phyloP scores from a whole-genome alignment of 208 protist genomes.

The Acanthamoeba healyi region DNA sequence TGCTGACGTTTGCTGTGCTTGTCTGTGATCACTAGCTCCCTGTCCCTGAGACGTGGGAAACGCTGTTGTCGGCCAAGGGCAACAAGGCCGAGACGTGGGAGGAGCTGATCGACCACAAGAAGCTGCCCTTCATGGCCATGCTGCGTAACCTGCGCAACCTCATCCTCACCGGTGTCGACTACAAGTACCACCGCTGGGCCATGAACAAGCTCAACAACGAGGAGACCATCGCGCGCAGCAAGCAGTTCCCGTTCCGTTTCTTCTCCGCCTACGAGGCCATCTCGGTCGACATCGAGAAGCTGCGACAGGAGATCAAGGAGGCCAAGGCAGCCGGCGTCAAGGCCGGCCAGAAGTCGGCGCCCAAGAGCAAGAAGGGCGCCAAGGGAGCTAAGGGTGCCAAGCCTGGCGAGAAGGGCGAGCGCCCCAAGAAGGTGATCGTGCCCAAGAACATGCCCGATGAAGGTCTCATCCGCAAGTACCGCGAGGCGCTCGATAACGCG shows the following conservation, averaged over 20 bases:
- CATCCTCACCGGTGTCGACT: conserved; percentile 89
- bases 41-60: conserved; percentile 95
- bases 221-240: conserved; percentile 87
- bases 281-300: conserved; percentile 59
- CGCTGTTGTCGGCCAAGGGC: conserved; percentile 91
- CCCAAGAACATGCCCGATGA: conserved; percentile 72
- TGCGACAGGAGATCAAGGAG: conserved; percentile 21
- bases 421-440: conserved; percentile 68
- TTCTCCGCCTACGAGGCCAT: conserved; percentile 95
- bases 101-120: conserved; percentile 90
- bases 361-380: conserved; percentile 46
- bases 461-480: conserved; percentile 86
- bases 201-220: conserved; percentile 81
- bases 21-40: conserved; percentile 80
- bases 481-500: conserved; percentile 90
- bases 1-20: neutral
- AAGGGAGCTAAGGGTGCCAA: neutral
- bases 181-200: conserved; percentile 88
- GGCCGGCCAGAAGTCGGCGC: conserved; percentile 7
- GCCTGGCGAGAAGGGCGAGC: conserved; percentile 7
- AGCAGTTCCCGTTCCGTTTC: conserved; percentile 95
- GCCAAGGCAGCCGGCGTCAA: conserved; percentile 15
- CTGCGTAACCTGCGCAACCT: conserved; percentile 97
- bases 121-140: conserved; percentile 96
- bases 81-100: conserved; percentile 95